Base-by-base conservation (phyloP, 306 rosid species). In the Rosa chinensis region DNA sequence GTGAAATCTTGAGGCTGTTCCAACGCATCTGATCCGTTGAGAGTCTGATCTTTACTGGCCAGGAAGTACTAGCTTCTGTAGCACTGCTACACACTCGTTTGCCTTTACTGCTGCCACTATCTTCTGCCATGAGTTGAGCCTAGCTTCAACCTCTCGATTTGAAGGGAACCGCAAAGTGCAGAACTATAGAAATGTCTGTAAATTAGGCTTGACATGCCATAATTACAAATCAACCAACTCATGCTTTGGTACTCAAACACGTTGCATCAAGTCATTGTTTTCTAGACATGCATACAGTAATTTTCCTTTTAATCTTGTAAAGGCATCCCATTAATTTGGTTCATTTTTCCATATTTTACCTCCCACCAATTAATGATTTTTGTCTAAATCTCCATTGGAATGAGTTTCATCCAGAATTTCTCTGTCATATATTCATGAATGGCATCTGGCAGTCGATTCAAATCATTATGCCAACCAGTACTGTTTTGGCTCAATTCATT, bases 1-100 rank as follows among this genome's bases (percentile, higher is more conserved):
- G 79, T 11, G 73, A 73, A 52, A 90, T 82, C 79, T 88, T 90
- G 79, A 85, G 82, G 81, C 88, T 80, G 28, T 87, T 86, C 87
- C 86, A 83, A 0, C 77, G 77, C 73, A 88, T 68, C 53, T 53
- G 4, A 78, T 84, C 87, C 0, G 71, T 72, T 8, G 85, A 67
- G 23, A 90, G 89, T 73, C 72, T 90, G 48, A 87, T 79, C 70
- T 88, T 83, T 25, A 82, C 74, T 44, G 92, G 88, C 89, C 89
- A 90, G 6, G 77, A 66, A 77, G 75, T 69, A 49, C 1, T 49
- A 49, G 53, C 53, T 49, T 4, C 53, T 12, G 53, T 52, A 17
- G 8, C 2, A 5, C n/a, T 52, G n/a, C 8, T 17, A 17, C 58
- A 52, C n/a, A 4, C 58, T 17, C 58, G 21, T 52, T 5, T 17